Conservation (phyloP, 345 rosid genomes). For the Mangifera indica region DNA sequence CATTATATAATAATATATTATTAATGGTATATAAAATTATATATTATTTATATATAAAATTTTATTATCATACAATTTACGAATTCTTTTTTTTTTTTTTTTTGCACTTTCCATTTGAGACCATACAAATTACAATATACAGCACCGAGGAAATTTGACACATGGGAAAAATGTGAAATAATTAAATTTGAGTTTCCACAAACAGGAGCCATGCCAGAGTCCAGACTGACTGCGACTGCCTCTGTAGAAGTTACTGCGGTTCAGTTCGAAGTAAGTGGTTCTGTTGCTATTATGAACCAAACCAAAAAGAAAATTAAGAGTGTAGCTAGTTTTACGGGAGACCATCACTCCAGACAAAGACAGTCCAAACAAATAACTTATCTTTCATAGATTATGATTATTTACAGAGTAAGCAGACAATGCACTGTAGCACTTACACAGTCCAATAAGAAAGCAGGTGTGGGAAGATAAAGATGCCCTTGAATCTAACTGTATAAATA, state of each 20-base stretch:
- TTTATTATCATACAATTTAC: too few relatives aligned
- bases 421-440: background rate
- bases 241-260: background rate
- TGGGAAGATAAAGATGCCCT: background rate
- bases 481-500: conserved; percentile 5
- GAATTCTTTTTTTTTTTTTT: too few relatives aligned
- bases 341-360: conserved; percentile 1
- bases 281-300: background rate
- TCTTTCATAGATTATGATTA: too few relatives aligned
- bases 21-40: too few relatives aligned
- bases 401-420: background rate
- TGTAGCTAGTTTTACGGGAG: background rate
- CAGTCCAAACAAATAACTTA: too few relatives aligned
- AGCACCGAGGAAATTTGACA: background rate
- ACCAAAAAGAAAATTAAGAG: background rate
- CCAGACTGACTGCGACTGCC: background rate
- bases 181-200: background rate
- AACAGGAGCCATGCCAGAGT: too few relatives aligned
- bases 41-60: too few relatives aligned
- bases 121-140: background rate
- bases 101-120: background rate
- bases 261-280: background rate
- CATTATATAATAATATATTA: too few relatives aligned
- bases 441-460: background rate
- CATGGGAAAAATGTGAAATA: background rate